These are phyloP conservation scores for Quercus tomentella DNA, from an alignment of 331 rosid genomes.

Conservation along the genomic window DNA sequence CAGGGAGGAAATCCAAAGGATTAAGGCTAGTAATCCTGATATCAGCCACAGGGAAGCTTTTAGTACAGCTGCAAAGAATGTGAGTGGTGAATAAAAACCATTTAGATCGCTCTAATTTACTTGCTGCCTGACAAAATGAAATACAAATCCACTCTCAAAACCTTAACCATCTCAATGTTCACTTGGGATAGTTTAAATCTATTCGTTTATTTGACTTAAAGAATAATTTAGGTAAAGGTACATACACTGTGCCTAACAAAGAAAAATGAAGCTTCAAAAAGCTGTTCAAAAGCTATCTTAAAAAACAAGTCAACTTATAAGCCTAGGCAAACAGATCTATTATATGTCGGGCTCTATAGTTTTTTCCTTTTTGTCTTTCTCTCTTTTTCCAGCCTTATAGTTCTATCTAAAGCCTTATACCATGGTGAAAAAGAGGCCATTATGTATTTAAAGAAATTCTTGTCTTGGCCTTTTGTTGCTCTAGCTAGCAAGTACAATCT, in stretches of 20 bases:
- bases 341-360: not conserved
- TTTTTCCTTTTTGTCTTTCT: not conserved
- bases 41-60: conserved; percentile 98
- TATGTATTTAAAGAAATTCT: not conserved
- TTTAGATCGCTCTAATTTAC: not conserved
- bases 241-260: too few species aligned
- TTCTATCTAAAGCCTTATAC: too few species aligned
- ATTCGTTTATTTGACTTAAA: too few species aligned
- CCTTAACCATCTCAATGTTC: too few species aligned
- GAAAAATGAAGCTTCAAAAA: too few species aligned
- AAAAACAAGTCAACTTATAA: too few species aligned
- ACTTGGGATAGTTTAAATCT: too few species aligned
- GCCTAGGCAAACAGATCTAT: not conserved
- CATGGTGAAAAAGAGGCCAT: not conserved
- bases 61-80: conserved; percentile 96
- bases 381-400: not conserved
- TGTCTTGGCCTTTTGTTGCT: not conserved
- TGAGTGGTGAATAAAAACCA: conserved; percentile 31
- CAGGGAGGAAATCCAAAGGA: conserved; percentile 99
- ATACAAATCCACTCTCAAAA: too few species aligned
- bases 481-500: not conserved
- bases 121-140: not conserved
- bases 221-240: too few species aligned
- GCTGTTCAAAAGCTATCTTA: too few species aligned
- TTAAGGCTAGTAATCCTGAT: conserved; percentile 87